These are phyloP conservation scores for Dimargaris cristalligena DNA, from an alignment of 192 early-diverging fungal species.

Conservation along the genomic window DNA sequence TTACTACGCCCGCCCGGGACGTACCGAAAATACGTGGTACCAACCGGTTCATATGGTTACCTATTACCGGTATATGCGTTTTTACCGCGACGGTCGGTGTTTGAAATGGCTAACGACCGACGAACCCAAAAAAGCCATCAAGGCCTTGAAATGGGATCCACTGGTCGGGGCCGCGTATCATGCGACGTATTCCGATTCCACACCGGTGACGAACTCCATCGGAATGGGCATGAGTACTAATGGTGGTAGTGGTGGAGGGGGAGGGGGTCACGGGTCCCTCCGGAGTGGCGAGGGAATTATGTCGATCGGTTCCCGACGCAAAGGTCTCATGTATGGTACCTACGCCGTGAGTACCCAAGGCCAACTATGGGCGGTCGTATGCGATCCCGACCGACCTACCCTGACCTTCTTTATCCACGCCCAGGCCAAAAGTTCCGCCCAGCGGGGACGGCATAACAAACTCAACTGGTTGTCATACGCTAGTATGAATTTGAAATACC, in stretches of 20 bases:
- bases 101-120: conserved; percentile 16
- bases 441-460: conserved; percentile 17
- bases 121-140: conserved; percentile 14
- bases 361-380: conserved; percentile 8
- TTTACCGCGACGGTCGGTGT: conserved; percentile 13
- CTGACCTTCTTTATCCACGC: conserved; percentile 12
- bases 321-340: conserved; percentile 14
- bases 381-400: conserved; percentile 3
- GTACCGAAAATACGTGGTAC: conserved; percentile 16
- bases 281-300: no score
- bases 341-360: conserved; percentile 8
- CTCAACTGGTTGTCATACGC: conserved; percentile 12
- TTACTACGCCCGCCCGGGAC: conserved; percentile 18
- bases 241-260: no score
- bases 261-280: no score
- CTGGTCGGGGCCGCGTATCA: no score
- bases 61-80: conserved; percentile 21
- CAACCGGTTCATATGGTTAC: conserved; percentile 19
- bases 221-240: no score
- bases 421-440: conserved; percentile 3
- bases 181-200: no score
- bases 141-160: conserved; percentile 4
- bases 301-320: conserved; percentile 4
- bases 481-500: not conserved
- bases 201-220: no score